Evolutionary conservation across 331 rosid species (phyloP), one percentile per base, ranked within the genome.

Genomic region (Spiraea crenata): DNA sequence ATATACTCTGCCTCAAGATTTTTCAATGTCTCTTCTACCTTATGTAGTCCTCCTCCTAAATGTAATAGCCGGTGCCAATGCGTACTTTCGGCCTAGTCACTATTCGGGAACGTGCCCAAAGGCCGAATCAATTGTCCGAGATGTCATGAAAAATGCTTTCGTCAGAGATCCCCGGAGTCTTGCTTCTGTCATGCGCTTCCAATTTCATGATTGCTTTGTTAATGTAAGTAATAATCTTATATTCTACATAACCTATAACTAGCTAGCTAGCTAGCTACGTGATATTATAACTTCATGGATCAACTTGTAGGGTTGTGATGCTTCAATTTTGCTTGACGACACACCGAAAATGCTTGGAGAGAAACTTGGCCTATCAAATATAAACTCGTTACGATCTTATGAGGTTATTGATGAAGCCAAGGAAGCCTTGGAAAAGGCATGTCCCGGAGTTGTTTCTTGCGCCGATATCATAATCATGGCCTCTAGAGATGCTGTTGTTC

Each of bases 101-200:
- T 92, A 92, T 84, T 31, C 65, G 49, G 16, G 59, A 6, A 70
- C 89, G 5, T 92, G 98, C 74, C 98, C 98, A 0, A 4, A 81
- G 6, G 95, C 90, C 0, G 87, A 87, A 69, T 9, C 5, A 17
- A 65, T 87, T 19, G 96, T 87, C 69, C 82, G 86, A 39, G 61
- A 79, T 9, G 87, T 82, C 63, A 89, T 92, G 95, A 73, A 68
- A 14, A 87, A 58, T 20, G 88, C 95, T 34, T 73, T 87, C 15
- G 5, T 74, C 10, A 69, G 83, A 67, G 98, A 89, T 55, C 85
- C 96, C 8, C 79, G 98, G 38, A 85, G 96, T 19, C 77, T 84
- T 15, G 98, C 98, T 64, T 92, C 96, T 0, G 91, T 92, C n/a
- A 89, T 89, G 96, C 86, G 98, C 19, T 75, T 92, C 71, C 98